phyloP scores from a whole-genome alignment of 2,329 filamentous ascomycete genomes.

The Colletotrichum musae region DNA sequence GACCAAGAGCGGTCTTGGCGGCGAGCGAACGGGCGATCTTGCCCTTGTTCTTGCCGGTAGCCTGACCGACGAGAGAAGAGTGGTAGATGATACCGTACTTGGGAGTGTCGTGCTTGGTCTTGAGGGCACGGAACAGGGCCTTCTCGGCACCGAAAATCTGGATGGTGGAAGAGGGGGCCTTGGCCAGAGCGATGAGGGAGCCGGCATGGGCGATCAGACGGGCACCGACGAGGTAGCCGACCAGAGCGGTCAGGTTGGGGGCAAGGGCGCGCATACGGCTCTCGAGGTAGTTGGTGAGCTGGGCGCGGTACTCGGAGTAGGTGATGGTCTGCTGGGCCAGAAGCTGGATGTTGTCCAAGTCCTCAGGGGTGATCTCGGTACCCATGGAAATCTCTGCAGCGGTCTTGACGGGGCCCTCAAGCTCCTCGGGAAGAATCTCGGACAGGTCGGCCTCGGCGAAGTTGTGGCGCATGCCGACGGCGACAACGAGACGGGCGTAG shows the following conservation, averaged over 20 bases:
- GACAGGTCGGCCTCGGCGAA: slow-evolving; percentile 83
- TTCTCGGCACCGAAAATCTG: slow-evolving; percentile 99
- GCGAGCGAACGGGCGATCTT: slow-evolving; percentile 98
- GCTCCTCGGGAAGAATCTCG: slow-evolving; percentile 94
- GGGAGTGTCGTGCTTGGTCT: slow-evolving; percentile 99
- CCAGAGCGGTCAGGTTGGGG: slow-evolving; percentile 92
- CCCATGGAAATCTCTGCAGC: slow-evolving; percentile 98
- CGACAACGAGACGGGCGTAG: slow-evolving; percentile 89
- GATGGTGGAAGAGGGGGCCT: slow-evolving; percentile 94
- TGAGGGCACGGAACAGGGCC: slow-evolving; percentile 96
- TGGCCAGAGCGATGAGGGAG: slow-evolving; percentile 94
- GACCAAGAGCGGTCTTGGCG: slow-evolving; percentile 91
- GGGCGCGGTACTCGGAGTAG: slow-evolving; percentile 90
- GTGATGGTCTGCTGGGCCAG: slow-evolving; percentile 94
- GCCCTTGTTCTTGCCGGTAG: slow-evolving; percentile 98
- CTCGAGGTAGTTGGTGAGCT: slow-evolving; percentile 90
- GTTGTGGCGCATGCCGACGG: slow-evolving; percentile 90
- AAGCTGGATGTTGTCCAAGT: slow-evolving; percentile 92
- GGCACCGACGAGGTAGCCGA: slow-evolving; percentile 94
- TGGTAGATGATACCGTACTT: slow-evolving; percentile 98
- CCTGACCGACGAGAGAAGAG: slow-evolving; percentile 94
- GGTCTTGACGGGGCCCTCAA: slow-evolving; percentile 91
- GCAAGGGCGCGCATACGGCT: slow-evolving; percentile 97
- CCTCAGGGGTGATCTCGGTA: slow-evolving; percentile 93
- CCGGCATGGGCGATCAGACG: slow-evolving; percentile 95